Conservation (phyloP, 805 yeast genomes). For the Priceomyces melissophilus region DNA sequence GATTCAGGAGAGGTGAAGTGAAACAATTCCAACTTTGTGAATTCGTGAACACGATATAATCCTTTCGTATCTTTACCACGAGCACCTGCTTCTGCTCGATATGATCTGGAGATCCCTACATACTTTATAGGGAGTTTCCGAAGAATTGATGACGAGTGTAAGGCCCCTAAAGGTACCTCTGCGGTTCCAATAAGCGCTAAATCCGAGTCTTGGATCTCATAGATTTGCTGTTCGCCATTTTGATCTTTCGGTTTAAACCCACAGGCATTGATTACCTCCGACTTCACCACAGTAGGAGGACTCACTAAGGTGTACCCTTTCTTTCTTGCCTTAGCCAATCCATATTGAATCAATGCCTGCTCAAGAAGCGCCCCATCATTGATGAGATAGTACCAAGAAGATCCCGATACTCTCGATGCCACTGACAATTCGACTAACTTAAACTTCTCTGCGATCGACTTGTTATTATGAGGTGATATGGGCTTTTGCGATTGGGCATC, state of each 20-base stretch:
- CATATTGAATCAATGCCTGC: slow-evolving; percentile 83
- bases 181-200: slow-evolving; percentile 89
- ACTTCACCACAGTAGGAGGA: slow-evolving; percentile 85
- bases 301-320: slow-evolving; percentile 66
- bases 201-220: slow-evolving; percentile 51
- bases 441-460: slow-evolving; percentile 62
- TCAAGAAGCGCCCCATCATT: slow-evolving; percentile 88
- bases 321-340: slow-evolving; percentile 60
- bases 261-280: slow-evolving; percentile 79
- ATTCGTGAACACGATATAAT: slow-evolving; percentile 91
- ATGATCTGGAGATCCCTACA: slow-evolving; percentile 83
- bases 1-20: slow-evolving; percentile 56
- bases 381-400: slow-evolving; percentile 82
- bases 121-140: slow-evolving; percentile 52
- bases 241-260: slow-evolving; percentile 93
- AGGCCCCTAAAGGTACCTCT: slow-evolving; percentile 88
- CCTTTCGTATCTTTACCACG: slow-evolving; percentile 92
- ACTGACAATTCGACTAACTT: slow-evolving; percentile 64
- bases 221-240: slow-evolving; percentile 82
- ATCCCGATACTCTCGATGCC: slow-evolving; percentile 75
- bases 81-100: slow-evolving; percentile 96
- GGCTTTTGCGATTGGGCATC: slow-evolving; percentile 12
- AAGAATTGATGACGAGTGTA: slow-evolving; percentile 53
- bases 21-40: slow-evolving; percentile 90
- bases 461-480: slow-evolving; percentile 51